phyloP scores from a whole-genome alignment of 345 rosid genomes.

The Rhodamnia rubescens region DNA sequence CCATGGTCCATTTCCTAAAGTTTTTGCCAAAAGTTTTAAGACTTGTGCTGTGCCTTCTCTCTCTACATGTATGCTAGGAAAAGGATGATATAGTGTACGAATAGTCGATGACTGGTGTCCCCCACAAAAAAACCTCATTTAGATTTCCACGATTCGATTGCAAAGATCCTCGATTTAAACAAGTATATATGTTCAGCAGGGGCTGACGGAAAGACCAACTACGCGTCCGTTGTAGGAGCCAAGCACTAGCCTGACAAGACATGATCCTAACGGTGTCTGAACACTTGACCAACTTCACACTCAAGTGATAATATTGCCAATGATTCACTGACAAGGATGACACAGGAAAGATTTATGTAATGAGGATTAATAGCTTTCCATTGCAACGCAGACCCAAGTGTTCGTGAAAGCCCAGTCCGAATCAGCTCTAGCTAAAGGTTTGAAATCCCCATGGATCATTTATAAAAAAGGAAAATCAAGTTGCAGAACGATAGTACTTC shows the following conservation, averaged over 20 bases:
- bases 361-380: background rate
- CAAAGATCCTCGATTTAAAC: background rate
- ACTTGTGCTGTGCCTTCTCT: background rate
- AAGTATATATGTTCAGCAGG: background rate
- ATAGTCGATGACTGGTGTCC: no score
- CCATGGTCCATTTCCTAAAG: background rate
- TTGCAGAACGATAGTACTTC: background rate
- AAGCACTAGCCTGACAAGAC: background rate
- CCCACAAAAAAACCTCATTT: no score
- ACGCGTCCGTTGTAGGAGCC: background rate
- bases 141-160: background rate
- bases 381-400: background rate
- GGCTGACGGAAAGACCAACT: background rate
- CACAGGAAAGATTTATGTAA: background rate
- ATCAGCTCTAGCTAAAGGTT: background rate
- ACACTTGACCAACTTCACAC: background rate
- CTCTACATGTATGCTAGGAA: no score
- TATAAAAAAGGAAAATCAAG: background rate
- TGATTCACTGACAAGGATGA: background rate
- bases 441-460: background rate
- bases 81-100: no score
- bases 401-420: background rate
- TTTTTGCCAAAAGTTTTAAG: background rate
- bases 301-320: background rate
- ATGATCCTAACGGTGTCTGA: background rate